Conservation (phyloP, 805 yeast genomes). For the Citeromyces nyonsensis region DNA sequence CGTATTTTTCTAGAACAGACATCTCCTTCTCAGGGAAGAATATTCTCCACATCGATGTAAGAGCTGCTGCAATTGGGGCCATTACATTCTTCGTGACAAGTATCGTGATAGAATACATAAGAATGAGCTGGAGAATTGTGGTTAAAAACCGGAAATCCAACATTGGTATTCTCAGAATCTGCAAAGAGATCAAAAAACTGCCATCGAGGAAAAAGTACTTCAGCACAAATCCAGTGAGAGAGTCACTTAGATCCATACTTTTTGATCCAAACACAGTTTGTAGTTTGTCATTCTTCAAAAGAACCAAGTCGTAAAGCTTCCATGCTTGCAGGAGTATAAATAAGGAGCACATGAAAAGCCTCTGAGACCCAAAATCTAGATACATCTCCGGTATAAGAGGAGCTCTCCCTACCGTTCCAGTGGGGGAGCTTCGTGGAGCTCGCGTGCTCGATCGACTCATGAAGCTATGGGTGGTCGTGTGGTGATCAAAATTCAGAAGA, state of each 20-base stretch:
- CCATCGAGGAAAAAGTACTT: constrained; percentile 70
- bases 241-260: constrained; percentile 15
- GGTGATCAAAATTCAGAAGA: no score
- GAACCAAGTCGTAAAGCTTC: constrained; percentile 59
- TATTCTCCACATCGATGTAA: constrained; percentile 6
- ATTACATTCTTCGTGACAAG: constrained; percentile 34
- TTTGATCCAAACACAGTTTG: constrained; percentile 7
- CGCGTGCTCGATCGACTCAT: no score
- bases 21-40: constrained; percentile 14
- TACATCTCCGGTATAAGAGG: constrained; percentile 48
- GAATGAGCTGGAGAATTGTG: constrained; percentile 29
- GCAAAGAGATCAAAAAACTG: constrained; percentile 50
- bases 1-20: constrained; percentile 14
- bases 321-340: constrained; percentile 73
- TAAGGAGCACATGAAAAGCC: constrained; percentile 47
- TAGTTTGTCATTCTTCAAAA: constrained; percentile 29
- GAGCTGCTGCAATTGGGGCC: constrained; percentile 22
- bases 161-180: constrained; percentile 63
- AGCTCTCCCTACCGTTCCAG: no score
- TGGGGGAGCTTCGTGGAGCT: no score
- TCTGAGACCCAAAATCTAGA: constrained; percentile 65
- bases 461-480: no score
- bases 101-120: constrained; percentile 33
- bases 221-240: constrained; percentile 39
- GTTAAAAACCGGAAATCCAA: constrained; percentile 47